These are phyloP conservation scores for Cardamine occulta DNA, from an alignment of 345 rosid species.

Conservation along the genomic window DNA sequence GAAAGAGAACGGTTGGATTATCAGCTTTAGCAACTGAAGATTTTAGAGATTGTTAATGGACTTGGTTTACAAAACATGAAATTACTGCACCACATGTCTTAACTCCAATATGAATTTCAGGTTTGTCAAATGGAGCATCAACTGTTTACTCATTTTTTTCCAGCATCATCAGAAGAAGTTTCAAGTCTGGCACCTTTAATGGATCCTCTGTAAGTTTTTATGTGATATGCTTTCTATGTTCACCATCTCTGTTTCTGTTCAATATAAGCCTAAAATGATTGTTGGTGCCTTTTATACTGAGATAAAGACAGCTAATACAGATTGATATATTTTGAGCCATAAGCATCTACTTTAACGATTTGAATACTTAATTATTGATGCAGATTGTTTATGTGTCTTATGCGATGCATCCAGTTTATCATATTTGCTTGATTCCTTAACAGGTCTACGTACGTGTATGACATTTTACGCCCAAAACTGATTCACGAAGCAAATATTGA, in stretches of 20 bases:
- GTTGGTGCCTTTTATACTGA: slow-evolving; percentile 27
- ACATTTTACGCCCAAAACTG: slow-evolving; percentile 89
- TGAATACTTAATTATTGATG: slow-evolving; percentile 8
- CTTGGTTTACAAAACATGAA: slow-evolving; percentile 7
- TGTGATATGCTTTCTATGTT: slow-evolving; percentile 10
- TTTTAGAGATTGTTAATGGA: slow-evolving; percentile 14
- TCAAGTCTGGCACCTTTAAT: slow-evolving; percentile 91
- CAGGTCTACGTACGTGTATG: slow-evolving; percentile 91
- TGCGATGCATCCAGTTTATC: slow-evolving; percentile 17
- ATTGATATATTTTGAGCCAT: slow-evolving; percentile 9
- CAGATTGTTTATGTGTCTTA: slow-evolving; percentile 17
- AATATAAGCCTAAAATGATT: slow-evolving; percentile 1
- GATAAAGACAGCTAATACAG: slow-evolving; percentile 8
- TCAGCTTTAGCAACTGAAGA: slow-evolving; percentile 22
- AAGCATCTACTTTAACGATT: not conserved
- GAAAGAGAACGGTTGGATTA: slow-evolving; percentile 17
- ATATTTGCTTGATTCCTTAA: slow-evolving; percentile 21
- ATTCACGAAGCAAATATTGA: slow-evolving; percentile 88
- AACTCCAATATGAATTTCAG: slow-evolving; percentile 50
- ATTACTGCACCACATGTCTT: slow-evolving; percentile 9
- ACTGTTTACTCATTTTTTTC: slow-evolving; percentile 93
- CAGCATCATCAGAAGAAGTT: slow-evolving; percentile 84
- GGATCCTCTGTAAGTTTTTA: slow-evolving; percentile 82
- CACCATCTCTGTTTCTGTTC: slow-evolving; percentile 23
- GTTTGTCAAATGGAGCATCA: slow-evolving; percentile 98